Evolutionary conservation across 345 rosid genomes (phyloP), one percentile per base, ranked within the genome.

Genomic region (Populus pruinosa): DNA sequence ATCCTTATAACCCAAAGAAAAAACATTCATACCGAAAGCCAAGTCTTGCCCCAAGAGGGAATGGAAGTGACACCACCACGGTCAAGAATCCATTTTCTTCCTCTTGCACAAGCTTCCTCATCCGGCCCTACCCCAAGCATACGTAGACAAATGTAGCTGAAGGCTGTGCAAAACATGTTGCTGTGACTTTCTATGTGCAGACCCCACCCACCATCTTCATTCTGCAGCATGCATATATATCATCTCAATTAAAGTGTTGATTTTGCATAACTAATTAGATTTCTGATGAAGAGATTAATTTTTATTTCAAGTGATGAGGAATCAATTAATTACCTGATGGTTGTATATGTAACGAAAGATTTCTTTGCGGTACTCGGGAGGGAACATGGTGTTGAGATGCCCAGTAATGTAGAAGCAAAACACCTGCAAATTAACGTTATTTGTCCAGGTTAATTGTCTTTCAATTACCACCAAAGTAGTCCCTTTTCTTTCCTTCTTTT

Each of bases 151-250:
- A 79, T 38, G 31, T 79, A 79, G 59, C 63, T 79, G 38, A 79
- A 18, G 0, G 64, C 38, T 8, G 81, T 79, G 36, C 77, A 73
- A 33, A 79, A 55, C 81, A 79, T 79, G 33, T 44, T 55, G 68
- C 81, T 79, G 35, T 67, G 81, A 17, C 81, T 67, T 68, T 73
- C 81, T 25, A 73, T 78, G 41, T 79, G 73, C 20, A 73, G 36
- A 14, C 77, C 81, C 81, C 81, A 79, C 6, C 81, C 81, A 29
- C 81, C 81, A 67, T 79, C 81, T 79, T 79, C 81, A 55, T 79
- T 79, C 81, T 78, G 47, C 39, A 39, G 17, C 8, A 50, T 17
- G 5, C 17, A 33, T 33, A 33, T 5, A 33, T 33, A 33, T 33
- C 36, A 33, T 33, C 5, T 33, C 5, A 33, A 33, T 33, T 33